These are phyloP conservation scores for Corinectria fuckeliana DNA, from an alignment of 2,329 filamentous ascomycete genomes.

Conservation along the genomic window DNA sequence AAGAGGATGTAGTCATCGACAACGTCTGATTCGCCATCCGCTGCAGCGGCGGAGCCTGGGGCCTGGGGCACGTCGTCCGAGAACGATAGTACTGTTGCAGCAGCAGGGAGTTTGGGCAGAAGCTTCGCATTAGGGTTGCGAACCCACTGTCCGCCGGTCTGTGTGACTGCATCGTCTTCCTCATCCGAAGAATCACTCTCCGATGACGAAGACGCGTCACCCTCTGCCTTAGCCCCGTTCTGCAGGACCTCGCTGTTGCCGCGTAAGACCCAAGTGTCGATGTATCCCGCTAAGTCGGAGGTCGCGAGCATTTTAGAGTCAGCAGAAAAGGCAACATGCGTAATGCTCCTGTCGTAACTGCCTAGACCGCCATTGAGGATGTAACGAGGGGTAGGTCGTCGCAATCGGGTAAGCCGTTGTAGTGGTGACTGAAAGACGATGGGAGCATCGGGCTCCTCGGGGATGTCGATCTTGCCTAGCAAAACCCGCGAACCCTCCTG, in stretches of 20 bases:
- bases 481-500: slow-evolving; percentile 66
- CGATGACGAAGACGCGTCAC: slow-evolving; percentile 45
- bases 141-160: slow-evolving; percentile 67
- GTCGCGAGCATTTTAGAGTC: slow-evolving; percentile 81
- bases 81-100: slow-evolving; percentile 74
- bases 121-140: slow-evolving; percentile 73
- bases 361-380: slow-evolving; percentile 70
- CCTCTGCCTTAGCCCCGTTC: slow-evolving; percentile 42
- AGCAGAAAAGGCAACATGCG: slow-evolving; percentile 76
- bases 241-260: slow-evolving; percentile 41
- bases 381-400: slow-evolving; percentile 61
- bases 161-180: slow-evolving; percentile 52
- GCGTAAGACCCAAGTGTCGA: slow-evolving; percentile 85
- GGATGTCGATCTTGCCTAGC: slow-evolving; percentile 46
- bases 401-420: slow-evolving; percentile 59
- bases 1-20: slow-evolving; percentile 59
- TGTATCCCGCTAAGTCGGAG: slow-evolving; percentile 81
- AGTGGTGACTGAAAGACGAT: slow-evolving; percentile 41
- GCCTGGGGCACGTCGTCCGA: slow-evolving; percentile 53
- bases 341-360: slow-evolving; percentile 78
- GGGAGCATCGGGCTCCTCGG: slow-evolving; percentile 22
- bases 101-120: slow-evolving; percentile 71
- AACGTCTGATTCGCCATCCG: slow-evolving; percentile 35
- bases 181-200: slow-evolving; percentile 52
- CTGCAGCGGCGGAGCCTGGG: slow-evolving; percentile 33